A percentile compares a stretch with the other conserved stretches of the same genome.
Conservation (phyloP, 495 filamentous ascomycete genomes). For the Aspergillus bridgeri region DNA sequence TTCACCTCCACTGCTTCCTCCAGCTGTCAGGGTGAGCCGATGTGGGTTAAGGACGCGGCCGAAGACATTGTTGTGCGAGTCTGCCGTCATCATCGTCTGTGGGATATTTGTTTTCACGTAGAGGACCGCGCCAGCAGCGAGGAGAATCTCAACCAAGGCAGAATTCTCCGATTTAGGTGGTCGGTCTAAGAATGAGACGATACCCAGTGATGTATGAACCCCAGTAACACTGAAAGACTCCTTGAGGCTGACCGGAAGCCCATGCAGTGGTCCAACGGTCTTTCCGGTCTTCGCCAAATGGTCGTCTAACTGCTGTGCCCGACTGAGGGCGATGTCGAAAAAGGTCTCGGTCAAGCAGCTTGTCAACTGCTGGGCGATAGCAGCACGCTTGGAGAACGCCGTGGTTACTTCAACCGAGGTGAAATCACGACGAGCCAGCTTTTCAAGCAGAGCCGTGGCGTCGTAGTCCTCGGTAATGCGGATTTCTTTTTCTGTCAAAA, state of each 20-base stretch:
- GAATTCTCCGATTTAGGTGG: constrained; percentile 13
- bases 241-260: constrained; percentile 48
- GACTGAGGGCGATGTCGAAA: constrained; percentile 34
- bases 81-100: constrained; percentile 36
- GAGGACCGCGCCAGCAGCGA: constrained; percentile 7
- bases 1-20: constrained; percentile 25
- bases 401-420: constrained; percentile 33
- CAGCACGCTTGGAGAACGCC: constrained; percentile 53
- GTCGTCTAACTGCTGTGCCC: constrained; percentile 36
- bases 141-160: constrained; percentile 3
- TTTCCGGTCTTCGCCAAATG: constrained; percentile 28
- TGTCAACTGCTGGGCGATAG: constrained; percentile 48
- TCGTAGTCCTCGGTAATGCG: neutral
- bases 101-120: constrained; percentile 13
- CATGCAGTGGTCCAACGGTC: constrained; percentile 57
- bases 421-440: neutral
- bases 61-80: constrained; percentile 54
- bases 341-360: constrained; percentile 60
- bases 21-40: constrained; percentile 39
- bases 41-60: constrained; percentile 51
- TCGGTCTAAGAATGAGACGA: constrained; percentile 13
- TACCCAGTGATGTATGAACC: constrained; percentile 12
- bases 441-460: neutral
- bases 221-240: constrained; percentile 19
- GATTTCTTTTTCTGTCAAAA: neutral